Conservation (phyloP, 768 basidiomycete species). For the Tylopilus felleus region DNA sequence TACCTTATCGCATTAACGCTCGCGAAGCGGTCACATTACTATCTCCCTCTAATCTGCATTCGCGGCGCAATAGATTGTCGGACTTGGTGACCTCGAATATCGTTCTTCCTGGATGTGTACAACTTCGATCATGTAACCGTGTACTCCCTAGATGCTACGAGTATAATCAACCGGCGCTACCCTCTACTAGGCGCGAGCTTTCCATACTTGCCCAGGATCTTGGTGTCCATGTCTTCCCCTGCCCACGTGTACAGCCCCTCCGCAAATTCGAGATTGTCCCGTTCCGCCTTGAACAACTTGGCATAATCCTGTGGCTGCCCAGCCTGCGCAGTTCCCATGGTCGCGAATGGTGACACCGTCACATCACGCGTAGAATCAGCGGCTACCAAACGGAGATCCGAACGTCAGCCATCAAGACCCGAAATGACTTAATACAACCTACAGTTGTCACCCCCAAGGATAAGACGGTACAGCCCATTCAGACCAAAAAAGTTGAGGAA, state of each 20-base stretch:
- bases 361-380: slow-evolving; percentile 79
- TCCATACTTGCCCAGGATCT: slow-evolving; percentile 76
- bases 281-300: slow-evolving; percentile 89
- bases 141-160: slow-evolving; percentile 9
- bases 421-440: slow-evolving; percentile 14
- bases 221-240: slow-evolving; percentile 74
- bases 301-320: slow-evolving; percentile 75
- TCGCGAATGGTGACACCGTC: slow-evolving; percentile 65
- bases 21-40: slow-evolving; percentile 19
- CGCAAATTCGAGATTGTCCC: slow-evolving; percentile 89
- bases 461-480: slow-evolving; percentile 91
- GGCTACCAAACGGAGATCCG: slow-evolving; percentile 41
- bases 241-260: slow-evolving; percentile 84
- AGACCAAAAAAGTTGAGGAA: slow-evolving; percentile 98
- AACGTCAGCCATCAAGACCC: slow-evolving; percentile 13
- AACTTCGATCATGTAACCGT: slow-evolving; percentile 26
- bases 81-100: slow-evolving; percentile 14
- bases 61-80: slow-evolving; percentile 12
- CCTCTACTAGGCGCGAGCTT: slow-evolving; percentile 41
- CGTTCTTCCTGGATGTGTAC: slow-evolving; percentile 22
- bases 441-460: slow-evolving; percentile 91
- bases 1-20: slow-evolving; percentile 25
- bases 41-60: slow-evolving; percentile 29
- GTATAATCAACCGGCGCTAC: slow-evolving; percentile 22
- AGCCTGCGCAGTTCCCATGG: slow-evolving; percentile 42